Conservation (phyloP, 352 stramenopile genomes). For the Phytophthora sp. region DNA sequence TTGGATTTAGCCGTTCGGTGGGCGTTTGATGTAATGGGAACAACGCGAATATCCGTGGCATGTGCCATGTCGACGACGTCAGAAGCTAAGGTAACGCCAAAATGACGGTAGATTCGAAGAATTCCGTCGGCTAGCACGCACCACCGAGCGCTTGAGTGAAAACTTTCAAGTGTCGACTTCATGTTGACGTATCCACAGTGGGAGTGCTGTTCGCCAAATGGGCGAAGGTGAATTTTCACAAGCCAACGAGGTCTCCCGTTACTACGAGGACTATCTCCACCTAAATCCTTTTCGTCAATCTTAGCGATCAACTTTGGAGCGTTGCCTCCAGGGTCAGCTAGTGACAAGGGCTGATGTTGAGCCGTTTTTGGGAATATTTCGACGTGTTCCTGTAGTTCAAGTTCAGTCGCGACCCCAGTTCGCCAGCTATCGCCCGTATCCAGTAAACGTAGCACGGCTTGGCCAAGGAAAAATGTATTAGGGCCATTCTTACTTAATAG, state of each 20-base stretch:
- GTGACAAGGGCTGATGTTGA: slow-evolving; percentile 53
- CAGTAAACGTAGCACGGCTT: slow-evolving; percentile 55
- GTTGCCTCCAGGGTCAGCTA: slow-evolving; percentile 36
- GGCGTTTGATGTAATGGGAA: slow-evolving; percentile 6
- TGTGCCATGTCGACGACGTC: slow-evolving; percentile 63
- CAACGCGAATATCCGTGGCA: slow-evolving; percentile 44
- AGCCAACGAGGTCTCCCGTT: slow-evolving; percentile 28
- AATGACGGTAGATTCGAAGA: slow-evolving; percentile 77
- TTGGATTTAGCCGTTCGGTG: background rate
- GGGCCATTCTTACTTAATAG: slow-evolving; percentile 78
- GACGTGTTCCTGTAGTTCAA: slow-evolving; percentile 48
- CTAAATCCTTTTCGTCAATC: slow-evolving; percentile 2
- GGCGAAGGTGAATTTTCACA: slow-evolving; percentile 50
- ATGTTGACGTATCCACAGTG: slow-evolving; percentile 74
- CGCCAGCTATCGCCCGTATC: slow-evolving; percentile 56
- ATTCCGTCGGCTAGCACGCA: slow-evolving; percentile 69
- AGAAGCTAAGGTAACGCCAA: slow-evolving; percentile 67
- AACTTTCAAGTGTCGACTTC: slow-evolving; percentile 68
- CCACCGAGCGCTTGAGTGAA: slow-evolving; percentile 70
- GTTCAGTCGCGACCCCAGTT: slow-evolving; percentile 40
- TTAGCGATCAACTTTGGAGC: slow-evolving; percentile 15
- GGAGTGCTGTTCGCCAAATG: slow-evolving; percentile 53
- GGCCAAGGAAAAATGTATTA: slow-evolving; percentile 79
- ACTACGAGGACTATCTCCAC: background rate
- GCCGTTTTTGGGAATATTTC: slow-evolving; percentile 68